Conservation (phyloP, 176 grass and related monocot genomes). For the Eleusine indica region DNA sequence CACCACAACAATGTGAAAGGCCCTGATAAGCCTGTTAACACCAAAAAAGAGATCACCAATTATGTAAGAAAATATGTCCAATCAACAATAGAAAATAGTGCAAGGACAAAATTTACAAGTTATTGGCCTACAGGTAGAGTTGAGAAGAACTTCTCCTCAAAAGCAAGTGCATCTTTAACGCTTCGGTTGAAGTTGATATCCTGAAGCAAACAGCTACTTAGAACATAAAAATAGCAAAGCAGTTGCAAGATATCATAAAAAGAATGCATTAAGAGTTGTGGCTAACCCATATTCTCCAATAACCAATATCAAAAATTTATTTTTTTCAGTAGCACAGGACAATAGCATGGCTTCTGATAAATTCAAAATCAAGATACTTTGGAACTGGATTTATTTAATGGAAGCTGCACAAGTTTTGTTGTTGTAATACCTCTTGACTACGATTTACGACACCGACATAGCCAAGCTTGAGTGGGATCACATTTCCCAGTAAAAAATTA, state of each 20-base stretch:
- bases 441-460: conserved; percentile 94
- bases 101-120: conserved; percentile 29
- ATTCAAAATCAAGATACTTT: conserved; percentile 9
- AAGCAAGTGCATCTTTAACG: conserved; percentile 83
- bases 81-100: conserved; percentile 27
- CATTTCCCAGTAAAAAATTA: conserved; percentile 94
- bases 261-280: background rate
- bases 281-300: background rate
- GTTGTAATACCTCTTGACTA: conserved; percentile 79
- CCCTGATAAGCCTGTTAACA: conserved; percentile 82
- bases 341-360: background rate
- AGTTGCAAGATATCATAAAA: background rate
- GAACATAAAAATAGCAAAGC: conserved; percentile 21
- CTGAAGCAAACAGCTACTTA: conserved; percentile 56
- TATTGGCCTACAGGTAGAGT: conserved; percentile 69
- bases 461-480: conserved; percentile 84
- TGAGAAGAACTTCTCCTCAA: conserved; percentile 88
- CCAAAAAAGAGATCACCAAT: conserved; percentile 10
- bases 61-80: background rate
- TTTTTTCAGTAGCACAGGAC: background rate
- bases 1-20: conserved; percentile 92
- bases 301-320: background rate
- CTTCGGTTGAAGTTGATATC: conserved; percentile 94
- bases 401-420: conserved; percentile 8
- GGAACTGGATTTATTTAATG: background rate